A percentile compares a stretch with the other conserved stretches of the same genome.
Conservation (phyloP, 2,329 filamentous ascomycete species). For the Ophiostoma ulmi region DNA sequence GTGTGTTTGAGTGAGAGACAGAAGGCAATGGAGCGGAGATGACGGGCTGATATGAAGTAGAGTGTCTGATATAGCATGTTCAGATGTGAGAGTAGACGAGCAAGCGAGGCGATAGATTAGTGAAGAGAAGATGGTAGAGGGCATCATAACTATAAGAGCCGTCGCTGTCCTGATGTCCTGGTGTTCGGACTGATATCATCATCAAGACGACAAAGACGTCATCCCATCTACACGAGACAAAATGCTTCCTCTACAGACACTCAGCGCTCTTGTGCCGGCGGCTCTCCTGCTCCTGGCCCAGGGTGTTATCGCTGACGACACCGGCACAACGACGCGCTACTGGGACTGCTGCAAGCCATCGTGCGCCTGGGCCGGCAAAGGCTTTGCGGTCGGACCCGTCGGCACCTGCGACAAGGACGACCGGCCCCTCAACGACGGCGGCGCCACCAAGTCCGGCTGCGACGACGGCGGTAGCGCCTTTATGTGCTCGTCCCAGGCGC, state of each 20-base stretch:
- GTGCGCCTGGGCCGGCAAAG: slow-evolving; percentile 51
- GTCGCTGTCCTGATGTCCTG: not conserved
- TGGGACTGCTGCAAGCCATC: slow-evolving; percentile 67
- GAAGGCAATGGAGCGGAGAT: not conserved
- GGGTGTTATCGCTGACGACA: slow-evolving; percentile 18
- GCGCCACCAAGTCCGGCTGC: slow-evolving; percentile 35
- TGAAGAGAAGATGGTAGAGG: no score
- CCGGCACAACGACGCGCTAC: slow-evolving; percentile 28
- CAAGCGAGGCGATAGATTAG: no score
- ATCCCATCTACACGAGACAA: not conserved
- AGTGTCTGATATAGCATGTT: slow-evolving; percentile 3
- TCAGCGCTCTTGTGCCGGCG: slow-evolving; percentile 16
- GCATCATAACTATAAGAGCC: not conserved
- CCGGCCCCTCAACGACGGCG: slow-evolving; percentile 42
- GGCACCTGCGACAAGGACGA: slow-evolving; percentile 46
- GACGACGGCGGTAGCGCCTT: slow-evolving; percentile 45
- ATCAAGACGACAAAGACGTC: not conserved
- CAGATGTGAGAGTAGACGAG: not conserved
- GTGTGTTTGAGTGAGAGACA: not conserved
- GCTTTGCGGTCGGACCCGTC: slow-evolving; percentile 40
- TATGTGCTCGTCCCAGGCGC: slow-evolving; percentile 49
- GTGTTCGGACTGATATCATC: no score
- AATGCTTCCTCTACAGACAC: slow-evolving; percentile 18
- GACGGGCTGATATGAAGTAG: slow-evolving; percentile 1
- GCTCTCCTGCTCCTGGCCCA: slow-evolving; percentile 14